Evolutionary conservation across 495 filamentous ascomycete genomes (phyloP), one percentile per base, ranked within the genome.

Genomic region (Neurospora sp.): DNA sequence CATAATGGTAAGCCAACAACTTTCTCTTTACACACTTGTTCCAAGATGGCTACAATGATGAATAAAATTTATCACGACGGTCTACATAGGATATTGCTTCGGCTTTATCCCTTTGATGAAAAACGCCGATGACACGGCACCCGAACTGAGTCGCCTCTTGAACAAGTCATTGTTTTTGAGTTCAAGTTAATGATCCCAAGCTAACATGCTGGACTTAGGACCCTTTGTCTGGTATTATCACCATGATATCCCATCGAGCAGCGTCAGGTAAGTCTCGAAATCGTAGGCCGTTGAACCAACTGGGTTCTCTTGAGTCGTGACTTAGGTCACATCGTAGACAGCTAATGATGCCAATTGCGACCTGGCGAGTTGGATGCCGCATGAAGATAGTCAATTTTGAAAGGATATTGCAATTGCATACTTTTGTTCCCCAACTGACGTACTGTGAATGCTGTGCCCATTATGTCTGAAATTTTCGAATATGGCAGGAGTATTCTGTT

Each of bases 21-120:
- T 37, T 37, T 16, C 22, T 68, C 31, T 41, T 53, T 74, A 42
- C 27, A 0, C 27, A 31, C 27, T 71, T 68, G 70, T n/a, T 61
- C 66, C 66, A 40, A 40, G 59, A 38, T 72, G 71, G 27, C 75
- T 80, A 75, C 72, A 77, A 85, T 85, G 85, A 92, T 92, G 91
- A 96, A 94, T 78, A 74, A 79, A 80, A 82, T 90, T 77, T 81
- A 79, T 97, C 94, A 97, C 94, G 94, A 97, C 94, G 94, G 94
- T 97, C 94, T 92, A 91, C 94, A 92, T 95, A 97, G 88, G 89
- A 86, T 89, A 87, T 87, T 89, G 53, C 53, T 66, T 66, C 27
- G 53, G 53, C 53, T 37, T 66, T 66, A 37, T 35, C 53, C 27
- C 88, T 85, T 92, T 96, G 93, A 94, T 94, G 93, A 66, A 95